These are phyloP conservation scores for Stropharia rugosoannulata DNA, from an alignment of 768 basidiomycete genomes.

Conservation along the genomic window DNA sequence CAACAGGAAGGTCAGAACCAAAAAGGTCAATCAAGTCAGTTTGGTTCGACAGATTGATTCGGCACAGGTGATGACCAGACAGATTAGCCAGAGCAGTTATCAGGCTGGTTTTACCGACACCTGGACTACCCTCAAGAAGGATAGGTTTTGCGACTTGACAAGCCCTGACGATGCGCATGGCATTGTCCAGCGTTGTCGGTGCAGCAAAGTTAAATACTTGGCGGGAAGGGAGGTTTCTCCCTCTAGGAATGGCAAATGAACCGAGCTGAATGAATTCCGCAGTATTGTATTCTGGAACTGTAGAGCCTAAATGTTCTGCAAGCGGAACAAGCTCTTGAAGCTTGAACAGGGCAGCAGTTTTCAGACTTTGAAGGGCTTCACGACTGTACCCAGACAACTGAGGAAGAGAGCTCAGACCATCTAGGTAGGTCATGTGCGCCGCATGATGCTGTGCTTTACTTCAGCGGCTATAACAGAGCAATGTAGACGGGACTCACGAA, in stretches of 20 bases:
- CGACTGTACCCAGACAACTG: slow-evolving; percentile 65
- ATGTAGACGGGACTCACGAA: slow-evolving; percentile 53
- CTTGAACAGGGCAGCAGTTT: slow-evolving; percentile 51
- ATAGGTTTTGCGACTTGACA: slow-evolving; percentile 91
- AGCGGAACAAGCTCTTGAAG: slow-evolving; percentile 59
- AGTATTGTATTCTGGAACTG: slow-evolving; percentile 31
- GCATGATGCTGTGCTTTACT: slow-evolving; percentile 75
- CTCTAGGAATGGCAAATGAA: slow-evolving; percentile 68
- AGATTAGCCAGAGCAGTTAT: slow-evolving; percentile 83
- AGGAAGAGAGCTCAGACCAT: slow-evolving; percentile 81
- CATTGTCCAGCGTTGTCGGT: slow-evolving; percentile 87
- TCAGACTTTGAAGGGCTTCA: slow-evolving; percentile 59
- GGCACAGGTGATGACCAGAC: slow-evolving; percentile 75
- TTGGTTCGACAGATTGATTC: slow-evolving; percentile 98
- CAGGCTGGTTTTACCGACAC: slow-evolving; percentile 96
- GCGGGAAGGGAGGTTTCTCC: slow-evolving; percentile 34
- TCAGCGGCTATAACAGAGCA: neutral
- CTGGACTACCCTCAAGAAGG: slow-evolving; percentile 94
- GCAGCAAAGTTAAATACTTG: slow-evolving; percentile 78
- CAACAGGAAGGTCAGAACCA: slow-evolving; percentile 93
- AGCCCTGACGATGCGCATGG: slow-evolving; percentile 84
- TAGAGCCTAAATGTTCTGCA: slow-evolving; percentile 23
- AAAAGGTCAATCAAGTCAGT: slow-evolving; percentile 96
- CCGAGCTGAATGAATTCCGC: slow-evolving; percentile 57
- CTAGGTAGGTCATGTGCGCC: slow-evolving; percentile 89